A percentile compares a stretch with the other conserved stretches of the same genome.
Conservation (phyloP, 1,139 yeast species). For the Arxiozyma heterogenica region DNA sequence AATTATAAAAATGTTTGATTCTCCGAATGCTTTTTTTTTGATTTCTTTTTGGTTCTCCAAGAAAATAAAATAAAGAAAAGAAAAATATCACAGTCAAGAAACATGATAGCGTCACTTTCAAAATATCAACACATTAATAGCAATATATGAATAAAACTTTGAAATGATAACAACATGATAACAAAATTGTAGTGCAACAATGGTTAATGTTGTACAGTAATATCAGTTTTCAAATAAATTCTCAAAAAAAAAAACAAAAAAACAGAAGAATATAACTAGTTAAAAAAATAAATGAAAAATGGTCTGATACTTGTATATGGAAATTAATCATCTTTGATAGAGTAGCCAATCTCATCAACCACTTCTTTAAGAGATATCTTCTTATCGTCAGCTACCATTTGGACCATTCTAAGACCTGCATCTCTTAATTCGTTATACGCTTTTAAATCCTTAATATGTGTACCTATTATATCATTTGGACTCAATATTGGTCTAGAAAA, state of each 20-base stretch:
- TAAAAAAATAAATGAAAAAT: too few relatives aligned
- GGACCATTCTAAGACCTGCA: slow-evolving; percentile 24
- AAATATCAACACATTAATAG: not conserved
- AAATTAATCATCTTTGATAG: slow-evolving; percentile 13
- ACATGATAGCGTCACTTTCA: not conserved
- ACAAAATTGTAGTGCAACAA: not conserved
- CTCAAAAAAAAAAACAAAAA: too few relatives aligned
- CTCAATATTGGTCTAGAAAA: not conserved
- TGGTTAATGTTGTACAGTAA: not conserved
- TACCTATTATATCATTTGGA: slow-evolving; percentile 12
- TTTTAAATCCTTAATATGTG: slow-evolving; percentile 25
- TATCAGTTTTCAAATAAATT: too few relatives aligned
- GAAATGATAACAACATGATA: not conserved
- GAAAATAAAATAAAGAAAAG: too few relatives aligned
- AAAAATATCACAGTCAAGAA: not conserved
- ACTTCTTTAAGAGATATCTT: slow-evolving; percentile 20
- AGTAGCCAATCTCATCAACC: slow-evolving; percentile 27
- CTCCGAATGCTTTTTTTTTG: not conserved
- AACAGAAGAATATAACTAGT: too few relatives aligned
- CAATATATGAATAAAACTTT: too few relatives aligned
- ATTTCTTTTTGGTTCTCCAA: not conserved
- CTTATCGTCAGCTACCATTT: slow-evolving; percentile 28
- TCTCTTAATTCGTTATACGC: slow-evolving; percentile 31
- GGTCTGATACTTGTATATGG: not conserved
- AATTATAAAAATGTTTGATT: not conserved